A percentile compares a stretch with the other conserved stretches of the same genome.
These are phyloP conservation scores for Phalaenopsis aphrodite DNA, from an alignment of 106 monocot species.

Conservation along the genomic window DNA sequence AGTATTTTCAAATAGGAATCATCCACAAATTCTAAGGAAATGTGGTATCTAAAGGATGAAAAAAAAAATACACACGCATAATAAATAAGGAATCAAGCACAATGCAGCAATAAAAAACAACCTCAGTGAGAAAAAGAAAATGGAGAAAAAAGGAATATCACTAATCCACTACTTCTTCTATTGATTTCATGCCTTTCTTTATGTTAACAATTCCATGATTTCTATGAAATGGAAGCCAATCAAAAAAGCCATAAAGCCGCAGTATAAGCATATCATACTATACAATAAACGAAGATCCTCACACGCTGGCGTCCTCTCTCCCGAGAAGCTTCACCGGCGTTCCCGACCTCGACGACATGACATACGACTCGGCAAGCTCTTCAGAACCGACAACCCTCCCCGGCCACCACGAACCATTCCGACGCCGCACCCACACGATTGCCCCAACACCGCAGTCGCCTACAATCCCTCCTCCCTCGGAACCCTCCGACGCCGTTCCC, in stretches of 20 bases:
- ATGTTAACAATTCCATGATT: background rate
- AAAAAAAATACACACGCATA: background rate
- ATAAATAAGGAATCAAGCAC: background rate
- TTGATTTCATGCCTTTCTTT: background rate
- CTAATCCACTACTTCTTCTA: background rate
- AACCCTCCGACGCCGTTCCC: slow-evolving; percentile 7
- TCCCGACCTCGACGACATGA: slow-evolving; percentile 86
- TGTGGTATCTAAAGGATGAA: background rate
- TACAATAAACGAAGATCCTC: slow-evolving; percentile 20
- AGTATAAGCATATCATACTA: slow-evolving; percentile 3
- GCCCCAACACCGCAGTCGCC: slow-evolving; percentile 44
- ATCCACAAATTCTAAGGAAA: background rate
- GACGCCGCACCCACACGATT: slow-evolving; percentile 76
- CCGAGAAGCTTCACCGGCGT: slow-evolving; percentile 91
- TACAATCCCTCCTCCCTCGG: slow-evolving; percentile 8
- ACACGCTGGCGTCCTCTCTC: slow-evolving; percentile 91
- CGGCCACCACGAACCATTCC: slow-evolving; percentile 96
- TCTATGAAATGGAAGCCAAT: background rate
- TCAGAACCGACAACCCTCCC: slow-evolving; percentile 78
- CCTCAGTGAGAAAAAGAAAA: background rate
- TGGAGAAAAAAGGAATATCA: background rate
- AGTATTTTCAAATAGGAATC: background rate
- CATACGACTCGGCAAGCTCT: slow-evolving; percentile 69
- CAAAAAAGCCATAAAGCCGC: background rate
- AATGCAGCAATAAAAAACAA: background rate